A percentile compares a stretch with the other conserved stretches of the same genome.
Conservation (phyloP, 306 rosid species). For the Lagenaria siceraria region DNA sequence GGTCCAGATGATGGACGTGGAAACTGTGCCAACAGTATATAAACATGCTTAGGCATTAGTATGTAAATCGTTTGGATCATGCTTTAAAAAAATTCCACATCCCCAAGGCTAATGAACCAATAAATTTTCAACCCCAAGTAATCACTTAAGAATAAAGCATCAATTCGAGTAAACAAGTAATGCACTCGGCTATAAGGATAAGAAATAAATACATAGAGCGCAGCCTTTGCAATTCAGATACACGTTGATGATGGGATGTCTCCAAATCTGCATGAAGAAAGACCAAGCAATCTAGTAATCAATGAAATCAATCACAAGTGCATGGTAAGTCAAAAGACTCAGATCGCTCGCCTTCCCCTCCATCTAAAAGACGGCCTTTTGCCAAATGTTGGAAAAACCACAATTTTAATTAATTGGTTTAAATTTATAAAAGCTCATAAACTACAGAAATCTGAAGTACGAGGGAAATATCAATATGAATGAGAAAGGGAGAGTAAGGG, state of each 20-base stretch:
- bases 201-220: conserved; percentile 62
- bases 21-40: neutral
- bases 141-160: neutral
- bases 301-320: neutral
- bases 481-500: neutral
- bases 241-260: conserved; percentile 95
- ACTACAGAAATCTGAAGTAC: neutral
- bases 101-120: neutral
- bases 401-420: neutral
- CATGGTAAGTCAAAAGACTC: neutral
- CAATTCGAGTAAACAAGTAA: neutral
- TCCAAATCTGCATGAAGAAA: conserved; percentile 59
- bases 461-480: neutral
- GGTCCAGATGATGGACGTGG: neutral
- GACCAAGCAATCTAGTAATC: neutral
- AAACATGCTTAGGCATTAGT: neutral
- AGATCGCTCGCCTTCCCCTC: neutral
- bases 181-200: conserved; percentile 1
- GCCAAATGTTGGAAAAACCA: neutral
- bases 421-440: neutral
- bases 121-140: neutral
- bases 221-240: conserved; percentile 79
- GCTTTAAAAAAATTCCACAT: neutral
- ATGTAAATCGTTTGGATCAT: neutral
- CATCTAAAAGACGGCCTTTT: neutral